Evolutionary conservation across 208 protist genomes (phyloP), one percentile per base, ranked within the genome.

Genomic region (Acanthamoeba quina): DNA sequence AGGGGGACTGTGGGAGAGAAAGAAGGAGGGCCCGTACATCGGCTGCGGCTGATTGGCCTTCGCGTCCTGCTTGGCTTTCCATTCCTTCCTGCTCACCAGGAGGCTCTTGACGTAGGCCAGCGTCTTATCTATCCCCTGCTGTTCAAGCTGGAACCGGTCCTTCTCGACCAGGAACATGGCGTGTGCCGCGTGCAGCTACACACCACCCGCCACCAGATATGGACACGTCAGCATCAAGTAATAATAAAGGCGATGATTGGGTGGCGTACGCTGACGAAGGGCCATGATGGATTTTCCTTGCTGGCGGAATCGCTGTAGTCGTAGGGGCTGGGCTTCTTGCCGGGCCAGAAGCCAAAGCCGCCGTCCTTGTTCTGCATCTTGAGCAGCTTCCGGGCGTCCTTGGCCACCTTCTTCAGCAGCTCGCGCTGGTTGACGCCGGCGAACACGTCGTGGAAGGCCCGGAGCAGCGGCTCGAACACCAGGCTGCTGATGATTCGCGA

Each of bases 331-430:
- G n/a, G 0, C 26, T 19, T 34, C 47, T 0, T 80, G 34, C 60
- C 26, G 11, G 47, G 47, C 80, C 80, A 89, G 56, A 89, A 89
- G 80, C 80, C 80, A 34, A 89, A 89, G 29, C 80, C 80, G n/a
- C 80, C 80, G n/a, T 89, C 80, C 5, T 58, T n/a, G 80, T 89
- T 89, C 56, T 89, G 80, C 52, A 66, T 66, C 19, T 21, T 26
- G 29, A 68, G 9, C 13, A 89, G 37, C 54, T 89, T 89, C 49
- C 29, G 7, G 29, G 56, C 31, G 29, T 89, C 80, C 29, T 66
- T 58, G 47, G 10, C 0, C 9, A 89, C 6, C 21, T 34, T 24
- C 56, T 66, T 89, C 34, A n/a, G 5, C 19, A 80, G 72, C 21
- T 80, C 72, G 72, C 34, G 29, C 64, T 26, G 10, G 6, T 31